phyloP scores from a whole-genome alignment of 2,329 filamentous ascomycete genomes.

The Raffaelea deltoideospora region DNA sequence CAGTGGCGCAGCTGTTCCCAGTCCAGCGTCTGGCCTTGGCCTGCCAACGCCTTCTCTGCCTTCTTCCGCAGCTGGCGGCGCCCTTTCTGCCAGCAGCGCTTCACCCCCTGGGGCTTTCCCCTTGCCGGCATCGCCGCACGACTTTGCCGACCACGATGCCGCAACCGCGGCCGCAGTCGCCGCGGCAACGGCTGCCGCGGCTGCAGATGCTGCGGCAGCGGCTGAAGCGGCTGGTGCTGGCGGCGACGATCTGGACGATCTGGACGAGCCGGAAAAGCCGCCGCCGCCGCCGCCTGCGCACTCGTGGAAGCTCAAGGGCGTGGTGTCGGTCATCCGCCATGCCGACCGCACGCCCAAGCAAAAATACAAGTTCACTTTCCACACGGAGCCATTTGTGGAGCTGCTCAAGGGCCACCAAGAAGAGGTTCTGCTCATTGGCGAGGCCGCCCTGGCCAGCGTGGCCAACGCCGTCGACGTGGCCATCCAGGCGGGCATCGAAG shows the following conservation, averaged over 20 bases:
- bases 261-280: constrained; percentile 28
- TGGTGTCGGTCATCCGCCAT: constrained; percentile 91
- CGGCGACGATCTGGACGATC: constrained; percentile 16
- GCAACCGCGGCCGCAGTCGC: too few relatives aligned
- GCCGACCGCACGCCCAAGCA: constrained; percentile 97
- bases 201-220: not conserved
- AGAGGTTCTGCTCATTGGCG: constrained; percentile 86
- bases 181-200: too few relatives aligned
- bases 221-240: too few relatives aligned
- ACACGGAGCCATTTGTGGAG: constrained; percentile 90
- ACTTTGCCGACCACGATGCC: too few relatives aligned
- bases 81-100: too few relatives aligned
- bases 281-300: constrained; percentile 67
- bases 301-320: constrained; percentile 95
- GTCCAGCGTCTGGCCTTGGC: too few relatives aligned
- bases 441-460: constrained; percentile 77
- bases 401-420: constrained; percentile 90
- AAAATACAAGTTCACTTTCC: constrained; percentile 99
- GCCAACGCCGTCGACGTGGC: constrained; percentile 76
- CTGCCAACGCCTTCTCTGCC: too few relatives aligned
- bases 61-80: too few relatives aligned
- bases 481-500: constrained; percentile 65
- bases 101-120: too few relatives aligned
- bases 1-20: too few relatives aligned
- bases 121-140: too few relatives aligned